Conservation (phyloP, 2,329 filamentous ascomycete genomes). For the Cladophialophora chaetospira region DNA sequence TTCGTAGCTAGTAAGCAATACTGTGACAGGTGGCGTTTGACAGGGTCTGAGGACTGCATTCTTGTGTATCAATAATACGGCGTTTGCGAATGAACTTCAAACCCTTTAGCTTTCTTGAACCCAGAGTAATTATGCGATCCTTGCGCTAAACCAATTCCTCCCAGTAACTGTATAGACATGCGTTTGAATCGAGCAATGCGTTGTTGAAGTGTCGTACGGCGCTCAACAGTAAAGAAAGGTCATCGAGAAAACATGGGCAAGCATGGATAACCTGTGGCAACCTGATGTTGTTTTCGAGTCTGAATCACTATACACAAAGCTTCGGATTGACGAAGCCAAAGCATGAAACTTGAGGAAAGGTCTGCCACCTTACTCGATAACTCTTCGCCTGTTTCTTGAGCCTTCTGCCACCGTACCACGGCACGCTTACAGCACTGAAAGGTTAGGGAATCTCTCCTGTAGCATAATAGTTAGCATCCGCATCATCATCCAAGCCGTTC, state of each 20-base stretch:
- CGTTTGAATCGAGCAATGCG: too few species aligned
- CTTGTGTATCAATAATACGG: too few species aligned
- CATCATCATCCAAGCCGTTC: too few species aligned
- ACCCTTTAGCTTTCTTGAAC: too few species aligned
- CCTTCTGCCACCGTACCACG: not conserved
- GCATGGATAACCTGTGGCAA: not conserved
- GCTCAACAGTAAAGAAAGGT: not conserved
- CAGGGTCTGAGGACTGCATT: too few species aligned
- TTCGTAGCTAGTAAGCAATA: not conserved
- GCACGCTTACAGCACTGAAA: constrained; percentile 79
- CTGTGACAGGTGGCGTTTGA: too few species aligned
- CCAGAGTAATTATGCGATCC: too few species aligned
- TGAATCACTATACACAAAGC: constrained; percentile 33
- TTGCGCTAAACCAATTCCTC: too few species aligned
- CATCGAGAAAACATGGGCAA: not conserved
- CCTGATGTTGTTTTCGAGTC: constrained; percentile 19
- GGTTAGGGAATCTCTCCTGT: constrained; percentile 98
- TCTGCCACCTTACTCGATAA: not conserved
- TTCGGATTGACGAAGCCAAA: constrained; percentile 9
- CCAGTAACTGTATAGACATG: too few species aligned
- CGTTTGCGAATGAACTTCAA: too few species aligned
- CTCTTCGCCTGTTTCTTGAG: not conserved
- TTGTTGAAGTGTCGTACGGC: not conserved
- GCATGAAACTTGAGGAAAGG: constrained; percentile 4
- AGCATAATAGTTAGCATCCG: constrained; percentile 12